Base-by-base conservation (phyloP, 1,139 yeast genomes). In the Suhomyces coccinellae region DNA sequence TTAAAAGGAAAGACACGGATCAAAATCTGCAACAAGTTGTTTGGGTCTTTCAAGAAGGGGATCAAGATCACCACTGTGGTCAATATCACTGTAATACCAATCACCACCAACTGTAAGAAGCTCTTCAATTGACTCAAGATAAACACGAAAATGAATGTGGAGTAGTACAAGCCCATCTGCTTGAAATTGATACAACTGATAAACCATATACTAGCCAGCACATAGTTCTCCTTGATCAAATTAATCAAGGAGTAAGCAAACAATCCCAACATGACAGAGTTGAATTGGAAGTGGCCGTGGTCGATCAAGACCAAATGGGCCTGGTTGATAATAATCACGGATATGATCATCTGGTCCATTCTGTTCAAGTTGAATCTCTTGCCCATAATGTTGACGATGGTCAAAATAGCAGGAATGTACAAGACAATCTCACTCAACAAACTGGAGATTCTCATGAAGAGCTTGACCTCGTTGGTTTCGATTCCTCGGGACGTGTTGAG, bases 211-310 rank as follows among this genome's bases (percentile, higher is more conserved):
- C 96, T 84, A 0, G 95, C 95, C 35, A 83, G 56, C 3, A 81
- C 72, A 45, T 82, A 76, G 56, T 82, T 80, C 33, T 83, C 86
- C 47, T 81, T 78, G 36, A 87, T 65, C 41, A 91, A 69, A 52
- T 84, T 84, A 45, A 81, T 80, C 32, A 90, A 69, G 0, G 95
- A 75, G 51, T 83, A 71, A 30, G 93, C 70, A 12, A 91, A 76
- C 30, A 89, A 71, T 0, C 99, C 99, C 40, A 95, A 78, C 98
- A 95, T 93, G 14, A 93, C 95, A 0, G 91, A 80, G 59, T 95
- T 93, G 67, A 82, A 91, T 67, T 95, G 99, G 67, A 93, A 95
- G 66, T 95, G 99, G 10, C 99, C 99, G 65, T 95, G 97, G 62
- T 95, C 99, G 46, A 95, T 83, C 47, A 95, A 73, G 37, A 87